phyloP scores from a whole-genome alignment of 768 basidiomycete species.

The Calocybe gangraenosa region DNA sequence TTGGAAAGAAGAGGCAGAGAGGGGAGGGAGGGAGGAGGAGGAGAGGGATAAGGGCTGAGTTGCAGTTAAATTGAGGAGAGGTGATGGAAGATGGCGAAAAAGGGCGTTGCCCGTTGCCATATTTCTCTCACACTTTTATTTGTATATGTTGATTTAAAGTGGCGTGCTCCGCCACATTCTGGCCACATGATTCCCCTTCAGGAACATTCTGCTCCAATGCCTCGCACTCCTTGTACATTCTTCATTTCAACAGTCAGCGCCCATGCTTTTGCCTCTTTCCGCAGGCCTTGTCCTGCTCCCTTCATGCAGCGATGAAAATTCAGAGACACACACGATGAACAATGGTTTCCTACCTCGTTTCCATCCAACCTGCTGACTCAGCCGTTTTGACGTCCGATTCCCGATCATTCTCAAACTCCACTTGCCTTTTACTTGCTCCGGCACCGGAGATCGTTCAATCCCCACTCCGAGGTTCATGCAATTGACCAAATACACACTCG shows the following conservation, averaged over 20 bases:
- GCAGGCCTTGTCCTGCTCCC: too few relatives aligned
- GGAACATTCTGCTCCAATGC: not conserved
- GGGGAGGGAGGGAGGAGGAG: constrained; percentile 16
- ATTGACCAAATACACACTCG: constrained; percentile 14
- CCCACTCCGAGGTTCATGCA: not conserved
- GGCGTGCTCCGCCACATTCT: constrained; percentile 12
- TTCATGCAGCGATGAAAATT: too few relatives aligned
- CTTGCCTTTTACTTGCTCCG: too few relatives aligned
- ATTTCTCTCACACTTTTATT: constrained; percentile 21
- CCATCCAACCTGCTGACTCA: too few relatives aligned
- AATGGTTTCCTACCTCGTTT: too few relatives aligned
- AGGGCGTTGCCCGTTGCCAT: constrained; percentile 9
- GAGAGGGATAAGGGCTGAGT: constrained; percentile 14
- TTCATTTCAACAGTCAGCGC: not conserved
- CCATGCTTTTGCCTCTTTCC: too few relatives aligned
- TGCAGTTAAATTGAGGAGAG: too few relatives aligned
- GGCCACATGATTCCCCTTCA: constrained; percentile 1
- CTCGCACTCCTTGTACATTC: not conserved
- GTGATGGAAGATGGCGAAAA: constrained; percentile 15
- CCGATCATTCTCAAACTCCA: too few relatives aligned
- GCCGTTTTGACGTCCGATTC: too few relatives aligned
- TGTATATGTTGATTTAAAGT: constrained; percentile 19
- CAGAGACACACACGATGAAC: too few relatives aligned
- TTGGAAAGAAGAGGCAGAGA: constrained; percentile 10
- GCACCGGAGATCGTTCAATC: not conserved